Evolutionary conservation across 2,329 filamentous ascomycete species (phyloP).

Genomic region (Sclerotinia minor): DNA sequence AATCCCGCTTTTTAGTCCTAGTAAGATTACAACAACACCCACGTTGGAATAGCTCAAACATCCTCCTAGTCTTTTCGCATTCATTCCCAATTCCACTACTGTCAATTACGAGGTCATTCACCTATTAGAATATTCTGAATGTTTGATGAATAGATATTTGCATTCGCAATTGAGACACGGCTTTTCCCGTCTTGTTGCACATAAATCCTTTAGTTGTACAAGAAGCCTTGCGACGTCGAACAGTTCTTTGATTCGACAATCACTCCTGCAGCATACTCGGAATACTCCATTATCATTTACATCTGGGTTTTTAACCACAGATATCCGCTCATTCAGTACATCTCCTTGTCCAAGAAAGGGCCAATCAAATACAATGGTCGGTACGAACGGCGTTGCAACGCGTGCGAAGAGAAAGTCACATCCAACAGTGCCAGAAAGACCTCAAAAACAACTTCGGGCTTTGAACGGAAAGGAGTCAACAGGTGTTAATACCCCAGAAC

Average conservation of each 20-base stretch:
- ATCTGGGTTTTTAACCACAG: neutral
- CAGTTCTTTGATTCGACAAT: constrained; percentile 9
- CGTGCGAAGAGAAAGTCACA: constrained; percentile 41
- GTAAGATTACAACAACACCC: constrained; percentile 11
- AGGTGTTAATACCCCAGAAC: constrained; percentile 41
- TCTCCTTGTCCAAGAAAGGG: neutral
- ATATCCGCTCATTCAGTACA: neutral
- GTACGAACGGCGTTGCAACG: constrained; percentile 34
- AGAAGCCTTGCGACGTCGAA: constrained; percentile 26
- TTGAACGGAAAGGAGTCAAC: constrained; percentile 42
- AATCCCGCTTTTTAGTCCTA: neutral
- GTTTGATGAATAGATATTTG: constrained; percentile 41
- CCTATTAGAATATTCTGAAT: constrained; percentile 2
- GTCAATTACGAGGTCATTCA: neutral
- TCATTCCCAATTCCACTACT: neutral
- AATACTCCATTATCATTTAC: neutral
- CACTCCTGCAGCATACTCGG: constrained; percentile 13
- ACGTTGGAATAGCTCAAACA: constrained; percentile 14
- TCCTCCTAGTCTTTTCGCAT: neutral
- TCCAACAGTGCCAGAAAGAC: constrained; percentile 37
- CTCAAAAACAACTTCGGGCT: constrained; percentile 40
- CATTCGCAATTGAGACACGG: constrained; percentile 38
- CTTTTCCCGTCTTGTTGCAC: constrained; percentile 36
- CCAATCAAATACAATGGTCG: constrained; percentile 33
- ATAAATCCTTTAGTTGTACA: constrained; percentile 13